Evolutionary conservation across 768 basidiomycete genomes (phyloP).

Genomic region (Suillus discolor): DNA sequence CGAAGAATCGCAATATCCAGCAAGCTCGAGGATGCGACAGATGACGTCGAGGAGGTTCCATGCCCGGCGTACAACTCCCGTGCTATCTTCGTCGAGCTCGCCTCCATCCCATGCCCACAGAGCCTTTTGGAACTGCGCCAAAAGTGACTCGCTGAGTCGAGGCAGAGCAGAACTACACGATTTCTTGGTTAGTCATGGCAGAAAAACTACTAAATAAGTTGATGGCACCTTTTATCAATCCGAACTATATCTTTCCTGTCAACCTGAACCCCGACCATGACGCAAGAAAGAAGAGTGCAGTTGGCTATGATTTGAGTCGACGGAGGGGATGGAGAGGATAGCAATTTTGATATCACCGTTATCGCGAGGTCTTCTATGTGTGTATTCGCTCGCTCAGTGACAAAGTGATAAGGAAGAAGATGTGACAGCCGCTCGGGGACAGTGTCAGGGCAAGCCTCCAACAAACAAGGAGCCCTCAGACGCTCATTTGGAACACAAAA

Average conservation of each 20-base stretch:
- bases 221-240: background rate
- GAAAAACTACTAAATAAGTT: background rate
- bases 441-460: background rate
- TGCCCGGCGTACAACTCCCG: no score
- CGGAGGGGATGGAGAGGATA: background rate
- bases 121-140: no score
- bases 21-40: background rate
- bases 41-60: no score
- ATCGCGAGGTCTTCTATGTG: background rate
- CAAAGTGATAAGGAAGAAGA: background rate
- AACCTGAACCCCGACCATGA: background rate
- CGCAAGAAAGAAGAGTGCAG: background rate
- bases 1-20: no score
- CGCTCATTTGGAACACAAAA: no score
- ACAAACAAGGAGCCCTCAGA: no score
- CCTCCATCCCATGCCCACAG: no score
- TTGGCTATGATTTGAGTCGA: background rate
- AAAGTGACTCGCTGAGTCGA: background rate
- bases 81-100: background rate
- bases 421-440: background rate
- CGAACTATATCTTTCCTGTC: background rate
- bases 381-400: background rate
- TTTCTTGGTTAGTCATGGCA: background rate
- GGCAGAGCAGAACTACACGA: background rate
- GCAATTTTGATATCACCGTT: background rate